Percentiles rank a stretch among this genome's conserved stretches.
These are phyloP conservation scores for Phytopythium oedochilum DNA, from an alignment of 352 stramenopile species.

Conservation along the genomic window DNA sequence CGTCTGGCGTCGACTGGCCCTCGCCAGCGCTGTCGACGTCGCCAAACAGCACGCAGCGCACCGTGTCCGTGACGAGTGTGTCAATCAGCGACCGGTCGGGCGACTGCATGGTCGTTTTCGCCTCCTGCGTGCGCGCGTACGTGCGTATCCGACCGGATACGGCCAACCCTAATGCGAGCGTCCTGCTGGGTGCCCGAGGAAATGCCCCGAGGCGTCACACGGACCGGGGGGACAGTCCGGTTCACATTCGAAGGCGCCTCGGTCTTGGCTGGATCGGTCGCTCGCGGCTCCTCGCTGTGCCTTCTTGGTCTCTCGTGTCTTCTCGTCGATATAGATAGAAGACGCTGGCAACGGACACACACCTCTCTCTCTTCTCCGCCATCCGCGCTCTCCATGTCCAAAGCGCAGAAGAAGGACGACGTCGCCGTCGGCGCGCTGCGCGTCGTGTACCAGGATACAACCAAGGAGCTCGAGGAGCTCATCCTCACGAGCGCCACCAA, in stretches of 20 bases:
- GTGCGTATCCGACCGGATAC: constrained; percentile 1
- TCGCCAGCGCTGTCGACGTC: background rate
- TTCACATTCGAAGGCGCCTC: background rate
- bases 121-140: background rate
- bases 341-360: background rate
- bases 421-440: constrained; percentile 56
- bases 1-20: background rate
- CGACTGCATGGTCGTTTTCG: constrained; percentile 3
- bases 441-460: constrained; percentile 66
- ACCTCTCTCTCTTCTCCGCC: background rate
- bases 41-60: constrained; percentile 36
- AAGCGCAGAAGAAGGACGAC: constrained; percentile 78
- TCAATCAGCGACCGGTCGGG: constrained; percentile 25
- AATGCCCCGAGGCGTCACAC: background rate
- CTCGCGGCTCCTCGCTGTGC: background rate
- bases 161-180: background rate
- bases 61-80: constrained; percentile 31
- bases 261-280: no score
- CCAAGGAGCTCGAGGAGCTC: constrained; percentile 66
- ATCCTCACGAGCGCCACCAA: constrained; percentile 72
- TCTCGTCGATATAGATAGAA: constrained; percentile 4
- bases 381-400: constrained; percentile 39
- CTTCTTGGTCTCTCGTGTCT: background rate
- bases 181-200: background rate
- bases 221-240: background rate